Base-by-base conservation (phyloP, 192 early-diverging fungal genomes). In the Coemansia sp. region DNA sequence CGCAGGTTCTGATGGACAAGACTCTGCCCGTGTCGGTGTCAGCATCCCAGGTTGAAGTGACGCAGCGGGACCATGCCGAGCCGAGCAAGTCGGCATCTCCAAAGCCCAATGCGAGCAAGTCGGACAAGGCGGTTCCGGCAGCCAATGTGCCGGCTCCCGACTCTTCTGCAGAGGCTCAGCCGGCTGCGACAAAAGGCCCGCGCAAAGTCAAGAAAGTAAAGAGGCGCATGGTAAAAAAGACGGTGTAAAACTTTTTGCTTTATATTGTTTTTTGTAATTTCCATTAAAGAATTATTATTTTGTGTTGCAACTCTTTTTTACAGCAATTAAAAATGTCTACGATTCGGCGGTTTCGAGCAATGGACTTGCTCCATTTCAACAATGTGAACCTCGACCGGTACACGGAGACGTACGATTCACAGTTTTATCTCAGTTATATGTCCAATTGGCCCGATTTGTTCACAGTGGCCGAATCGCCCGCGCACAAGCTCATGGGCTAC, bases 331-430 rank as follows among this genome's bases (percentile, higher is more conserved):
- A 21, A 35, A 65, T 84, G 83, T 70, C 78, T 23, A 72, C 72
- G 14, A 78, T 81, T 32, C 55, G 79, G 23, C 71, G 79, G 4
- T 93, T 97, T 82, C 87, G 86, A 37, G 92, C 97, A 0, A 90
- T 90, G 65, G 97, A 99, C 81, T 80, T 99, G 60, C 95, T 99
- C 83, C 78, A 71, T 25, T 96, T 99, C 83, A 95, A 96, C 77
- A 94, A 92, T 75, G 86, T 98, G 85, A 97, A 97, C 74, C 74
- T 99, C 35, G 95, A 97, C 76, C 86, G 87, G 24, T 87, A 94
- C 68, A 99, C 97, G 0, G 95, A 97, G 72, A 99, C 93, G 38
- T 98, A 98, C 84, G 90, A 92, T 65, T 90, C 95, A 54, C 87
- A 88, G 2, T 97, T 95, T 70, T 99, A 99, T 66, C 86, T 99